phyloP scores from a whole-genome alignment of 768 basidiomycete genomes.

The Mrakia frigida region DNA sequence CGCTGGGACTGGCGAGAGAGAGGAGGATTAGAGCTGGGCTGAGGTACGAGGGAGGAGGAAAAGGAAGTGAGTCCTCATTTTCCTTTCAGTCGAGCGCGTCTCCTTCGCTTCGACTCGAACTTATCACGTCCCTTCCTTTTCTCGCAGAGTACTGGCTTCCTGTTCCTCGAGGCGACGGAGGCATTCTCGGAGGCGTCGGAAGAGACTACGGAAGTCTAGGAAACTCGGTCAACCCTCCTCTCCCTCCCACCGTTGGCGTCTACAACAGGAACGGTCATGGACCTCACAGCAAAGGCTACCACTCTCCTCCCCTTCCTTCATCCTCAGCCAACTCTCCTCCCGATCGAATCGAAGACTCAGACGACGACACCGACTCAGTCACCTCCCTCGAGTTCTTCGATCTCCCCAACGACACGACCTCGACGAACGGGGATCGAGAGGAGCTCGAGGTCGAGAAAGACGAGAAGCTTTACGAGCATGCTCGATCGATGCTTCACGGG shows the following conservation, averaged over 20 bases:
- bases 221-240: neutral
- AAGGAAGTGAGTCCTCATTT: slow-evolving; percentile 39
- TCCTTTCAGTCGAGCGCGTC: neutral
- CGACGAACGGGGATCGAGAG: neutral
- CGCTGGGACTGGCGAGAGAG: slow-evolving; percentile 71
- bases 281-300: slow-evolving; percentile 18
- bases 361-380: slow-evolving; percentile 53
- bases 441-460: slow-evolving; percentile 45
- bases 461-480: slow-evolving; percentile 69
- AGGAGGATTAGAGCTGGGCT: slow-evolving; percentile 84
- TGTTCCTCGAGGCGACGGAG: slow-evolving; percentile 48
- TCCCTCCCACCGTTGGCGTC: slow-evolving; percentile 3
- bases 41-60: slow-evolving; percentile 84
- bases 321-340: slow-evolving; percentile 44
- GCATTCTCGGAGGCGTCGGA: slow-evolving; percentile 29
- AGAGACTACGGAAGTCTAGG: slow-evolving; percentile 23
- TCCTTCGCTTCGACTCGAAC: neutral
- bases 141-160: slow-evolving; percentile 75
- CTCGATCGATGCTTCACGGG: slow-evolving; percentile 75
- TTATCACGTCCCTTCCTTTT: neutral
- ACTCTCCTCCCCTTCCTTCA: slow-evolving; percentile 8
- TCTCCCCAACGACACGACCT: neutral
- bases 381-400: slow-evolving; percentile 22
- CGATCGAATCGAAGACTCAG: slow-evolving; percentile 63
- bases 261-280: slow-evolving; percentile 21